These are phyloP conservation scores for Neodidymelliopsis sp. DNA, from an alignment of 2,329 filamentous ascomycete genomes.

Conservation along the genomic window DNA sequence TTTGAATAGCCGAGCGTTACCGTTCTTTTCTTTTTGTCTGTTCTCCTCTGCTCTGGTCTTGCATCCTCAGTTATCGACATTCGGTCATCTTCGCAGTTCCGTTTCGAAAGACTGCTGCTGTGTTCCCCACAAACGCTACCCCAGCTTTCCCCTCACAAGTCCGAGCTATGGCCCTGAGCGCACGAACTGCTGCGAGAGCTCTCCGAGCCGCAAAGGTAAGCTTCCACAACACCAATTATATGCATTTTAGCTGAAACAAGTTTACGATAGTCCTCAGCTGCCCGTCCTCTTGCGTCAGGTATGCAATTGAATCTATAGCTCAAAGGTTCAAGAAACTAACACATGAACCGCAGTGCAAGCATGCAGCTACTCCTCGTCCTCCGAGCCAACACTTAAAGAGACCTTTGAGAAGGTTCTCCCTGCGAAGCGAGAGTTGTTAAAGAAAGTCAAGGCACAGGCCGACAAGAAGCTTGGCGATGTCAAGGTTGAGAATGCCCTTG, in stretches of 20 bases:
- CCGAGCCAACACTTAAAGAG: constrained; percentile 89
- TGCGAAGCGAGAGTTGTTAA: constrained; percentile 89
- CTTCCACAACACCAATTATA: constrained; percentile 15
- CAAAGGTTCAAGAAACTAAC: constrained; percentile 20
- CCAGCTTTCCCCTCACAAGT: constrained; percentile 40
- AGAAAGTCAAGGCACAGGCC: constrained; percentile 87
- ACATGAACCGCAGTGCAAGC: constrained; percentile 43
- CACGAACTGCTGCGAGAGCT: constrained; percentile 68
- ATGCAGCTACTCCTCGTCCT: constrained; percentile 73
- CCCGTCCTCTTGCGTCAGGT: constrained; percentile 47
- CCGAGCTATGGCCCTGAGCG: constrained; percentile 68
- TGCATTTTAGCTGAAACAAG: constrained; percentile 22
- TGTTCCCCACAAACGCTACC: constrained; percentile 33
- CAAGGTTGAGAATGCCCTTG: constrained; percentile 91
- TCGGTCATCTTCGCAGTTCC: constrained; percentile 14
- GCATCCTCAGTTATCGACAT: constrained; percentile 5
- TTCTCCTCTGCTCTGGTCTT: constrained; percentile 9
- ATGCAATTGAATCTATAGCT: constrained; percentile 34
- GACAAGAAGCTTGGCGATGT: constrained; percentile 88
- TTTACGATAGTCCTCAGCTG: constrained; percentile 35
- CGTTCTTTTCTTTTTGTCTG: constrained; percentile 31
- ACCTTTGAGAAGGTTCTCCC: constrained; percentile 86
- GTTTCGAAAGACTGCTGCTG: constrained; percentile 22
- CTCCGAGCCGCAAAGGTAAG: constrained; percentile 70
- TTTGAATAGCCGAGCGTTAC: constrained; percentile 39